Evolutionary conservation across 345 rosid species (phyloP).

Genomic region (Cardamine occulta): DNA sequence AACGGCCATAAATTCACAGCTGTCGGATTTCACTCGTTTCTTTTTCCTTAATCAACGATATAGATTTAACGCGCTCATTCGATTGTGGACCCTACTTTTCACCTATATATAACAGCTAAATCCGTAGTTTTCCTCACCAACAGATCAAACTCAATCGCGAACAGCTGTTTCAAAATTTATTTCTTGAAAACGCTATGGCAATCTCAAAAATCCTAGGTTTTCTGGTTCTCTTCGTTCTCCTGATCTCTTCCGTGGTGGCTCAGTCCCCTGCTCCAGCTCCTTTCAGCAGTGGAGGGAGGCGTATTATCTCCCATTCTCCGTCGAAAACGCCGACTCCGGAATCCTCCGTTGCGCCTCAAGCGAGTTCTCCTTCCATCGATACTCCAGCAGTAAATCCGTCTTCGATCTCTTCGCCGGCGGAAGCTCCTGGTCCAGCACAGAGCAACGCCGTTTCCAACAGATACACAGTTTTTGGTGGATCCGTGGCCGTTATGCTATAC

Average conservation of each 20-base stretch:
- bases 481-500: slow-evolving; percentile 15
- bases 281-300: slow-evolving; percentile 21
- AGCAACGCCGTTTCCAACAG: slow-evolving; percentile 16
- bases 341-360: slow-evolving; percentile 26
- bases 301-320: slow-evolving; percentile 22
- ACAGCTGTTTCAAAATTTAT: neutral
- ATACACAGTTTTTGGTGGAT: slow-evolving; percentile 29
- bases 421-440: slow-evolving; percentile 35
- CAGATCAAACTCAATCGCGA: neutral
- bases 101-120: neutral
- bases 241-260: slow-evolving; percentile 26
- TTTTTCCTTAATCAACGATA: slow-evolving; percentile 1
- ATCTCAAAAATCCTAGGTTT: neutral
- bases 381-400: slow-evolving; percentile 18
- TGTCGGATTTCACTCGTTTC: slow-evolving; percentile 7
- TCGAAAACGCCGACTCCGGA: slow-evolving; percentile 16
- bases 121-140: neutral
- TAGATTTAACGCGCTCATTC: neutral
- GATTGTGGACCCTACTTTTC: neutral
- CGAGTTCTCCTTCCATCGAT: slow-evolving; percentile 28
- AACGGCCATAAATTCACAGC: slow-evolving; percentile 25
- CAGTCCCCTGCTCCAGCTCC: slow-evolving; percentile 41
- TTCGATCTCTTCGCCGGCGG: slow-evolving; percentile 28
- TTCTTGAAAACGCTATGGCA: neutral
- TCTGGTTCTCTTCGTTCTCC: neutral